Evolutionary conservation across 2,329 filamentous ascomycete species (phyloP).

Genomic region (Colletotrichum sublineola): DNA sequence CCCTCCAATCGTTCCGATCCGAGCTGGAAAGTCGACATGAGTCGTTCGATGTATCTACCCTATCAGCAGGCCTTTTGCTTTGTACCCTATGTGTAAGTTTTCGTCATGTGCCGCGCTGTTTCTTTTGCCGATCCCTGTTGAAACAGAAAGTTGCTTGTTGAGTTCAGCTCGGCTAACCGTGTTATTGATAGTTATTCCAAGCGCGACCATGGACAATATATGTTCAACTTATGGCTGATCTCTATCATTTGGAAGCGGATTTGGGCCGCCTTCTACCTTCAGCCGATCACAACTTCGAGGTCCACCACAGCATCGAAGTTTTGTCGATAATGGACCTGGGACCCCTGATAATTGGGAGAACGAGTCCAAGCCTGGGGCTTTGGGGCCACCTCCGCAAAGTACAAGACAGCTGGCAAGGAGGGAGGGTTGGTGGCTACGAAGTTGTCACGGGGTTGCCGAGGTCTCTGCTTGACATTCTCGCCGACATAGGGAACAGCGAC

Average conservation of each 20-base stretch:
- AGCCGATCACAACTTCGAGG: conserved; percentile 23
- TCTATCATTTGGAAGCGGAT: conserved; percentile 31
- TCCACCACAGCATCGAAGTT: conserved; percentile 38
- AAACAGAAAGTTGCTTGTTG: too few species aligned
- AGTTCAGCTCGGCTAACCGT: not conserved
- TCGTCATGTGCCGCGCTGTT: too few species aligned
- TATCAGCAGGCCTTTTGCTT: conserved; percentile 35
- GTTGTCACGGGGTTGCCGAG: conserved; percentile 48
- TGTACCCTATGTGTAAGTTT: conserved; percentile 38
- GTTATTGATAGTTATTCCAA: conserved; percentile 26
- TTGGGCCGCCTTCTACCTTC: conserved; percentile 17
- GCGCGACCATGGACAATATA: conserved; percentile 37
- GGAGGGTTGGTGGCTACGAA: conserved; percentile 46
- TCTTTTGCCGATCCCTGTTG: not conserved
- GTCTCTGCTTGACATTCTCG: conserved; percentile 47
- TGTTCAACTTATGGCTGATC: conserved; percentile 38
- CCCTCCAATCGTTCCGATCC: conserved; percentile 39
- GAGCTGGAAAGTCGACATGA: conserved; percentile 37
- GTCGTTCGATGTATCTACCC: conserved; percentile 31
- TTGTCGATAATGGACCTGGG: conserved; percentile 43
- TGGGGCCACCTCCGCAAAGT: conserved; percentile 36
- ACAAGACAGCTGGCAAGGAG: conserved; percentile 36
- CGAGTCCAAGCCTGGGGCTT: conserved; percentile 36
- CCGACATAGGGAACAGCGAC: conserved; percentile 36
- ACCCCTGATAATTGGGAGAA: conserved; percentile 37